Evolutionary conservation across 2,329 filamentous ascomycete species (phyloP).

Genomic region (Diplodia scrobiculata): DNA sequence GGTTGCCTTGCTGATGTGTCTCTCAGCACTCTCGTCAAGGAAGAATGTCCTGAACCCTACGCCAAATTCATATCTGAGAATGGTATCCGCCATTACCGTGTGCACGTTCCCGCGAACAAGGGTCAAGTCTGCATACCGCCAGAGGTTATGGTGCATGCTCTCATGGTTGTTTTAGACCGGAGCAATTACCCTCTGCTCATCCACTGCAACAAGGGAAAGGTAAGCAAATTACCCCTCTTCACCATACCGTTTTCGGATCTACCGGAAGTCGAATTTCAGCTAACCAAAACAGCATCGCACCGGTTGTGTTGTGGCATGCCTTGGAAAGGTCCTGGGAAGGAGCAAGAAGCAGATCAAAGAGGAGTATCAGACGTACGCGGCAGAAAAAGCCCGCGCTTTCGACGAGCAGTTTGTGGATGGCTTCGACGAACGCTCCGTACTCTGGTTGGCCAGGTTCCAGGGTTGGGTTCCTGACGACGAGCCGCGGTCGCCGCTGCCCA

Average conservation of each 20-base stretch:
- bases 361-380: constrained; percentile 70
- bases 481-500: constrained; percentile 24
- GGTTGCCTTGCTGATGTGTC: constrained; percentile 41
- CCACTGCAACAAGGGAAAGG: constrained; percentile 91
- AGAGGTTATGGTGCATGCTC: constrained; percentile 66
- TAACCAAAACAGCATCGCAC: constrained; percentile 69
- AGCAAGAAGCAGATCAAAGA: constrained; percentile 62
- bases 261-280: background rate
- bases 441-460: constrained; percentile 44
- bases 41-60: constrained; percentile 53
- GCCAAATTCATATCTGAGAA: constrained; percentile 64
- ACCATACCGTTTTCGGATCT: background rate
- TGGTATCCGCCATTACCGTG: constrained; percentile 70
- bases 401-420: constrained; percentile 51
- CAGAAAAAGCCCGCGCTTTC: constrained; percentile 53
- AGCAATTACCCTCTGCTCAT: constrained; percentile 78
- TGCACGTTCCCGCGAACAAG: constrained; percentile 87
- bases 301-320: constrained; percentile 80
- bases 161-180: constrained; percentile 70
- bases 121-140: constrained; percentile 55
- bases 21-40: constrained; percentile 54
- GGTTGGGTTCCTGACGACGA: constrained; percentile 19
- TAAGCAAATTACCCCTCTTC: constrained; percentile 36
- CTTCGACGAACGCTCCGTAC: constrained; percentile 49
- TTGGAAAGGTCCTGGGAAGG: constrained; percentile 74